These are phyloP conservation scores for Capronia americana DNA, from an alignment of 2,329 filamentous ascomycete genomes.

Conservation along the genomic window DNA sequence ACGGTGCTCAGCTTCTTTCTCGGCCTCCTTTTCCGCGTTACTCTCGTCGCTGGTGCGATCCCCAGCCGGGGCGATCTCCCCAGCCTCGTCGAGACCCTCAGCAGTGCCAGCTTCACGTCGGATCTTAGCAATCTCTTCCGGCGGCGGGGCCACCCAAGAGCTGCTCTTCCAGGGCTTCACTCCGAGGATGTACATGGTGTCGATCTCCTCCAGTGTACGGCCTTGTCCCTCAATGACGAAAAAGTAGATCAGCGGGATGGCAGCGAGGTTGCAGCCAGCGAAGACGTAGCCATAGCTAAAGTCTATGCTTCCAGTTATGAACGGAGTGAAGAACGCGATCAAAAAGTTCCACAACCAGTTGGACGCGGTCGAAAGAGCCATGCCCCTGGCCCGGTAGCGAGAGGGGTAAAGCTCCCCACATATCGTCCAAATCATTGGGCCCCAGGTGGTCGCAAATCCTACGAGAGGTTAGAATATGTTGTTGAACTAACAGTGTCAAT, in stretches of 20 bases:
- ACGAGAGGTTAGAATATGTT: neutral
- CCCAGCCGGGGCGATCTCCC: constrained; percentile 26
- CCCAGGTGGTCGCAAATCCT: constrained; percentile 82
- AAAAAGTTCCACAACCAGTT: constrained; percentile 83
- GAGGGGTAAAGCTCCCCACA: constrained; percentile 54
- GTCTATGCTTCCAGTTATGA: constrained; percentile 74
- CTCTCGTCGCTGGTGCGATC: constrained; percentile 21
- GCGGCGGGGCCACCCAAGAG: constrained; percentile 33
- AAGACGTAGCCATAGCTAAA: constrained; percentile 82
- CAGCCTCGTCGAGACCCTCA: constrained; percentile 28
- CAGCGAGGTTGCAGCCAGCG: constrained; percentile 72
- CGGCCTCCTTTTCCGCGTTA: constrained; percentile 24
- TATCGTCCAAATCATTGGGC: constrained; percentile 63
- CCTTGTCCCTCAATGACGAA: constrained; percentile 74
- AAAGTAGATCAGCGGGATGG: constrained; percentile 73
- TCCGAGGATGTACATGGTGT: constrained; percentile 74
- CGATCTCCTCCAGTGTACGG: constrained; percentile 77
- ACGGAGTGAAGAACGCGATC: constrained; percentile 79
- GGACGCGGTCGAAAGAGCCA: constrained; percentile 58
- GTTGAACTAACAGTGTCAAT: too few species aligned
- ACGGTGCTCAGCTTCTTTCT: constrained; percentile 26
- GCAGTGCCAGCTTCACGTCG: constrained; percentile 36
- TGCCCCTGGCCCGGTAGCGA: constrained; percentile 48
- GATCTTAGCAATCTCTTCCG: constrained; percentile 39
- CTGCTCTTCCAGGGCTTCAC: constrained; percentile 62